Evolutionary conservation across 495 filamentous ascomycete genomes (phyloP).

Genomic region (Xylaria sp.): DNA sequence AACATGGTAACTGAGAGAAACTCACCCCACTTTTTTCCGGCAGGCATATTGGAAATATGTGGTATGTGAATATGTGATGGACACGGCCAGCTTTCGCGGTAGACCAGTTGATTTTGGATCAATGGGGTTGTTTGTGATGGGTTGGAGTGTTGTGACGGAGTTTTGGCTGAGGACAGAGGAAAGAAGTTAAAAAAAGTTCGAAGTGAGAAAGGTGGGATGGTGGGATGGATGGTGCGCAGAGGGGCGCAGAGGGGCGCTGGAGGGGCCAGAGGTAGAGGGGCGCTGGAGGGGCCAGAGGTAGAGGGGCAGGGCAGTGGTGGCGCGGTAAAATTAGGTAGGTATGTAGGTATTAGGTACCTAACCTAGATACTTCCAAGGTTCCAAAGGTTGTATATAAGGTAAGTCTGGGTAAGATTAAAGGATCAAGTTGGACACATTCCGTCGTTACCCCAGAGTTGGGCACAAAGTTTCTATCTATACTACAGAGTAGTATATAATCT

Average conservation of each 20-base stretch:
- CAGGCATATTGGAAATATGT: conserved; percentile 39
- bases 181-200: neutral
- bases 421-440: neutral
- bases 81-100: neutral
- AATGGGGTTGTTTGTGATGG: neutral
- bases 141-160: neutral
- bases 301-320: neutral
- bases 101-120: neutral
- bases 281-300: neutral
- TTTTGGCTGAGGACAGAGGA: neutral
- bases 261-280: too few species aligned
- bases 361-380: too few species aligned
- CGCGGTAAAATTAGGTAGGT: neutral
- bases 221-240: conserved; percentile 1
- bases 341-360: neutral
- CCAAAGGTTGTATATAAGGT: too few species aligned
- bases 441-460: conserved; percentile 16
- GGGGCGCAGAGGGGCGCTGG: neutral
- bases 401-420: conserved; percentile 1
- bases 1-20: conserved; percentile 25
- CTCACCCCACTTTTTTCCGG: conserved; percentile 47
- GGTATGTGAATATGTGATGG: neutral
- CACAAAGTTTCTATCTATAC: neutral
- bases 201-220: neutral
- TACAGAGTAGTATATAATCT: neutral